These are phyloP conservation scores for Aspergillus quadrilineatus DNA, from an alignment of 2,329 filamentous ascomycete genomes.

Conservation along the genomic window DNA sequence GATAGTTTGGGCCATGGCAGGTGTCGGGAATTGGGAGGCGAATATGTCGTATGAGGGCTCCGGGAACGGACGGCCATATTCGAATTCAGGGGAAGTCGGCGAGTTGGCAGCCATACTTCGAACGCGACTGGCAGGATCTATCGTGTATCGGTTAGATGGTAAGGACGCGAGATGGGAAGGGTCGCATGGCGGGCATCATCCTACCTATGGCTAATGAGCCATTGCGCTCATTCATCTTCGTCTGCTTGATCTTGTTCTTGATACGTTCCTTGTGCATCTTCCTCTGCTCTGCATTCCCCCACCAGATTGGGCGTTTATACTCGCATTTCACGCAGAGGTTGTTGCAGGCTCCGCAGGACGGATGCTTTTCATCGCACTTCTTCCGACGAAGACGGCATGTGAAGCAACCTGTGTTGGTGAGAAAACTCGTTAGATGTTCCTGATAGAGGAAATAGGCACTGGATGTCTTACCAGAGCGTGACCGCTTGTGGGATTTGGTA, in stretches of 20 bases:
- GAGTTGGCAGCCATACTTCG: conserved; percentile 46
- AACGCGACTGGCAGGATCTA: conserved; percentile 19
- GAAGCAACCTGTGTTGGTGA: conserved; percentile 59
- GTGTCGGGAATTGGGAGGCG: conserved; percentile 43
- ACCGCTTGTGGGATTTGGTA: conserved; percentile 88
- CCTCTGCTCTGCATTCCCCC: conserved; percentile 87
- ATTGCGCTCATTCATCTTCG: conserved; percentile 87
- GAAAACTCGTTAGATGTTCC: neutral
- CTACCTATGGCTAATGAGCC: conserved; percentile 48
- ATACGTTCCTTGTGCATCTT: conserved; percentile 88
- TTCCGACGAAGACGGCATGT: conserved; percentile 67
- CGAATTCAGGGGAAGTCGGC: conserved; percentile 63
- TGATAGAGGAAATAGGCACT: conserved; percentile 9
- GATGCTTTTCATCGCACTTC: conserved; percentile 68
- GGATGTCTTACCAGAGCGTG: conserved; percentile 75
- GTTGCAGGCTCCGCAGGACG: conserved; percentile 63
- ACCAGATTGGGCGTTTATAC: conserved; percentile 97
- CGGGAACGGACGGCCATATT: conserved; percentile 67
- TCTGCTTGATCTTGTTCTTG: conserved; percentile 96
- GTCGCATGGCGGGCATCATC: neutral
- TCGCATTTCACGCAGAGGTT: conserved; percentile 83
- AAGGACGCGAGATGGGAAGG: neutral
- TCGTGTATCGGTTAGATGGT: conserved; percentile 9
- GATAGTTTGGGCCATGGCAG: conserved; percentile 59
- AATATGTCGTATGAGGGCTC: conserved; percentile 46